phyloP scores from a whole-genome alignment of 1,284 basidiomycete species.

The Neotropicomus parvogracilis region DNA sequence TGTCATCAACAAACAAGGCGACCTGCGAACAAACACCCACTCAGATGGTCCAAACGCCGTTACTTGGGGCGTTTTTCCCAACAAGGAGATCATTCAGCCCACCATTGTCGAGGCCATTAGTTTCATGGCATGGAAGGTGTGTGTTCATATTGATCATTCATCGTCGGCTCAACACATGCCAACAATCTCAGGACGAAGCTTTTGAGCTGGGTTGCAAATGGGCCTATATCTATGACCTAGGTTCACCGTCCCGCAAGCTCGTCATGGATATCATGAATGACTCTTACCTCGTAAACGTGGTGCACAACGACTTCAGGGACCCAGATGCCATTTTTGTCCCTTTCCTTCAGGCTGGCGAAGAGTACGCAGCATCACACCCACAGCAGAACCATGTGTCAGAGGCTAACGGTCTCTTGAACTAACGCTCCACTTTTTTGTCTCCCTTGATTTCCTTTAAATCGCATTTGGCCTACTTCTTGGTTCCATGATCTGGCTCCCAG shows the following conservation, averaged over 20 bases:
- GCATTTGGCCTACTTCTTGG: constrained; percentile 4
- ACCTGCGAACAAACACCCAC: constrained; percentile 89
- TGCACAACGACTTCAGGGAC: constrained; percentile 94
- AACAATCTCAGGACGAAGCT: constrained; percentile 77
- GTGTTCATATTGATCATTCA: background rate
- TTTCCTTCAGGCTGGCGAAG: constrained; percentile 72
- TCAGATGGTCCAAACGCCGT: constrained; percentile 96
- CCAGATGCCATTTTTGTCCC: constrained; percentile 82
- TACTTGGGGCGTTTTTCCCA: constrained; percentile 99
- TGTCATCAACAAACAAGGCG: constrained; percentile 89
- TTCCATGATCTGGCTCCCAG: constrained; percentile 26
- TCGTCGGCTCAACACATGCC: background rate
- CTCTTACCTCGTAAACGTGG: constrained; percentile 91
- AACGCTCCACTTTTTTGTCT: constrained; percentile 4
- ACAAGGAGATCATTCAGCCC: constrained; percentile 96
- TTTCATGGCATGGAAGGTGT: constrained; percentile 95
- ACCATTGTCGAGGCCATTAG: constrained; percentile 97
- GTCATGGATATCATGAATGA: constrained; percentile 79
- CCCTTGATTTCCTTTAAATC: background rate
- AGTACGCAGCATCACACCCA: constrained; percentile 45
- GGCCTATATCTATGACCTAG: constrained; percentile 84
- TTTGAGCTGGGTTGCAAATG: constrained; percentile 94
- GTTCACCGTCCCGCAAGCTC: constrained; percentile 72
- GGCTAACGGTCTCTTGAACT: constrained; percentile 34
- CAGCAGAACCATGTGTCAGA: constrained; percentile 23